phyloP scores from a whole-genome alignment of 1,284 basidiomycete species.

The Heterobasidion annosum region DNA sequence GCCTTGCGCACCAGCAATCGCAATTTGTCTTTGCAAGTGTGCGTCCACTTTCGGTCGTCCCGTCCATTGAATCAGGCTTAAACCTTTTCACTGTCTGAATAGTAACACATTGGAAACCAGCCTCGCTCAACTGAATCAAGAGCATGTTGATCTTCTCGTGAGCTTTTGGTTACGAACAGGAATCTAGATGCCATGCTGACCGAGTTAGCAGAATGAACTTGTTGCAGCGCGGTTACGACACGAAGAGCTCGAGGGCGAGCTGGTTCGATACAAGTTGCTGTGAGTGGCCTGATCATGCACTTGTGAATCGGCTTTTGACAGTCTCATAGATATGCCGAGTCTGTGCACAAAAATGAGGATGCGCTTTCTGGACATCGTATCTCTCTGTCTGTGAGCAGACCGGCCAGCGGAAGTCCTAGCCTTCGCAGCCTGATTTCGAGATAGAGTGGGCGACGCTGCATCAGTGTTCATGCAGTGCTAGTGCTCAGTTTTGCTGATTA shows the following conservation, averaged over 20 bases:
- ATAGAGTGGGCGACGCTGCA: not conserved
- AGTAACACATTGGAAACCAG: conserved; percentile 76
- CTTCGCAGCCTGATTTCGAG: conserved; percentile 10
- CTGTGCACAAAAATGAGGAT: conserved; percentile 79
- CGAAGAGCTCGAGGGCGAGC: conserved; percentile 85
- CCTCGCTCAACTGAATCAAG: conserved; percentile 70
- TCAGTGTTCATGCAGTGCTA: no score
- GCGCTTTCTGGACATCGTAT: conserved; percentile 67
- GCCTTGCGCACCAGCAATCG: conserved; percentile 72
- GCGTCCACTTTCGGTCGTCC: conserved; percentile 20
- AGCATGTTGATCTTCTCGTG: conserved; percentile 72
- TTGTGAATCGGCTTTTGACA: no score
- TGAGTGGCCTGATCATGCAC: conserved; percentile 30
- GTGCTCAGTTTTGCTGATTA: no score
- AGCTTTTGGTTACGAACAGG: conserved; percentile 3
- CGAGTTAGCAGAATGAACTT: conserved; percentile 65
- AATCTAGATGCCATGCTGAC: not conserved
- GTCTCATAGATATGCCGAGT: conserved; percentile 69
- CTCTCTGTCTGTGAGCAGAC: conserved; percentile 23
- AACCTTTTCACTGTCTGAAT: conserved; percentile 1
- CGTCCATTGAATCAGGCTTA: conserved; percentile 2
- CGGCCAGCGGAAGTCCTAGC: conserved; percentile 10
- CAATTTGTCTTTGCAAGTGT: conserved; percentile 73
- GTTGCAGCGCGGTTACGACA: conserved; percentile 80
- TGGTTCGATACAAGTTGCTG: conserved; percentile 88